Base-by-base conservation (phyloP, 805 yeast genomes). In the Yarrowia hollandica region DNA sequence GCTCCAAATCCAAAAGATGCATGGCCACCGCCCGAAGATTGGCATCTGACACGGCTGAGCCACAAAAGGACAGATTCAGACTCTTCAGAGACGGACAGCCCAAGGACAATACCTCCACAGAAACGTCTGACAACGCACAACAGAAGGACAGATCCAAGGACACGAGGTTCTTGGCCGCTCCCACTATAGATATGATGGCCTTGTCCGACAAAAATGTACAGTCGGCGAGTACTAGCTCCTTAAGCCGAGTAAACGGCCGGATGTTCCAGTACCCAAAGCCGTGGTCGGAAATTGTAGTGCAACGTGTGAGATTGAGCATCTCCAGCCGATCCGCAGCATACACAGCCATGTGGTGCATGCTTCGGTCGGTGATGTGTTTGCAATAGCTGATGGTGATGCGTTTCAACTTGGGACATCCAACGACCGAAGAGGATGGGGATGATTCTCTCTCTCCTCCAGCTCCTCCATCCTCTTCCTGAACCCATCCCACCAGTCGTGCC, bases 11-110 rank as follows among this genome's bases (percentile, higher is more conserved):
- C 58, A 77, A 72, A 62, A 86, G 71, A 63, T 82, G 80, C 30
- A 81, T 68, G 1, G 88, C 81, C 9, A 87, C 76, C 0, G 85
- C 79, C 33, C 82, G 76, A 35, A 86, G 68, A 1, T 90, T 82
- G 15, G 83, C 77, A 65, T 87, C 92, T 66, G 89, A 83, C 5
- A 87, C 90, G 0, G 92, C 91, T 26, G 86, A 79, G 4, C 92
- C 92, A 71, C 92, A 87, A 66, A 85, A 87, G 9, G 88, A 82
- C 30, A 86, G 68, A 64, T 85, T 84, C 62, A 87, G 71, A 18
- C 71, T 69, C 39, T 74, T 69, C 61, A 87, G 69, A 6, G 75
- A 69, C 50, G 81, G 84, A 66, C 90, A 85, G n/a, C 88, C 86
- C 15, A 83, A 71, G 62, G 86, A 78, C 18, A 87, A 69, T 1